Evolutionary conservation across 257 asterid genomes (phyloP).

Genomic region (Penstemon davidsonii): DNA sequence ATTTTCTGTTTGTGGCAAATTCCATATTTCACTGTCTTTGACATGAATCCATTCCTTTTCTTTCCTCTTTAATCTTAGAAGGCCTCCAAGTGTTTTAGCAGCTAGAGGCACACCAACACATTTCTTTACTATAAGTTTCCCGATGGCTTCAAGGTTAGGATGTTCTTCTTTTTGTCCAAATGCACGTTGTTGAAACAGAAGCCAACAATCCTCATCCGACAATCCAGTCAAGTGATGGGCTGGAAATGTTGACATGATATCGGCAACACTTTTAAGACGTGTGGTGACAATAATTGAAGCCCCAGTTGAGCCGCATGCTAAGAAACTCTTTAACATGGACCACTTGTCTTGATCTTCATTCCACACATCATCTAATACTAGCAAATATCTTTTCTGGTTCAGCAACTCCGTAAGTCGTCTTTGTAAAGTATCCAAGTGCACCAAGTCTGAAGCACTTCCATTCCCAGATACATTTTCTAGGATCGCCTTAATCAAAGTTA

Average conservation of each 20-base stretch:
- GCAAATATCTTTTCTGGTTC: conserved; percentile 26
- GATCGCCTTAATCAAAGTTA: conserved; percentile 23
- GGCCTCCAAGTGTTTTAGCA: conserved; percentile 33
- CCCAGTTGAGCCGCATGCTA: conserved; percentile 29
- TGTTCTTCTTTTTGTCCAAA: conserved; percentile 13
- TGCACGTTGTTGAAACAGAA: conserved; percentile 25
- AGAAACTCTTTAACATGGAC: conserved; percentile 8
- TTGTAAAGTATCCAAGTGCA: conserved; percentile 20
- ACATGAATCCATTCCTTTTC: conserved; percentile 34
- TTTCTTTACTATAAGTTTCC: conserved; percentile 31
- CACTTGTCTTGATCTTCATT: conserved; percentile 36
- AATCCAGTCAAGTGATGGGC: conserved; percentile 17
- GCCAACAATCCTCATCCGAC: conserved; percentile 31
- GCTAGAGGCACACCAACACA: conserved; percentile 37
- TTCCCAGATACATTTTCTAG: conserved; percentile 16
- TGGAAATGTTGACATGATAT: conserved; percentile 28
- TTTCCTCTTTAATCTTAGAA: conserved; percentile 26
- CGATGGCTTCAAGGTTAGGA: conserved; percentile 24
- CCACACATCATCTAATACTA: conserved; percentile 45
- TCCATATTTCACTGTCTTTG: conserved; percentile 31
- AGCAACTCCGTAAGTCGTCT: conserved; percentile 22
- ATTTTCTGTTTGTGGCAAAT: conserved; percentile 22
- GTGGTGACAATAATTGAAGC: conserved; percentile 35
- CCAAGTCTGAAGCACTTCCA: neutral
- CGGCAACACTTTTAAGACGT: conserved; percentile 27